Conservation (phyloP, 768 basidiomycete species). For the Tricholoma sp. region DNA sequence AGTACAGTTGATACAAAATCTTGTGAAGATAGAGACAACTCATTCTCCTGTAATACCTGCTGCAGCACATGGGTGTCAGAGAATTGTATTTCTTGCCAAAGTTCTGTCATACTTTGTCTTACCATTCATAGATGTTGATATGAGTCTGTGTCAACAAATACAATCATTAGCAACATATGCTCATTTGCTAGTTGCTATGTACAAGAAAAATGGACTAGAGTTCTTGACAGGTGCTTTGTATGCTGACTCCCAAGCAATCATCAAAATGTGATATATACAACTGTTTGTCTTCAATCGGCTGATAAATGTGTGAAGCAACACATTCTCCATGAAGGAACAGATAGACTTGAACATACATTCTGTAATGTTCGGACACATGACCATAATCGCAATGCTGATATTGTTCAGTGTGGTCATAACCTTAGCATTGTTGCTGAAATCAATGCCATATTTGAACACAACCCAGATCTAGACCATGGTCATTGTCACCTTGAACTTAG, state of each 20-base stretch:
- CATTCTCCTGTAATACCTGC: neutral
- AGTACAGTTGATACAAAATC: conserved; percentile 11
- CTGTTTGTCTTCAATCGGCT: conserved; percentile 14
- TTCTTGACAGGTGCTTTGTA: conserved; percentile 19
- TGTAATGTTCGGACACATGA: conserved; percentile 15
- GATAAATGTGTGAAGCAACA: conserved; percentile 5
- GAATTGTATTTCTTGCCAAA: too few species aligned
- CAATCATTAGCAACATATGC: neutral
- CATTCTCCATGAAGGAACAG: conserved; percentile 20
- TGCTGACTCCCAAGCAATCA: conserved; percentile 19
- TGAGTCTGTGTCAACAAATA: neutral
- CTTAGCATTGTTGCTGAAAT: conserved; percentile 14
- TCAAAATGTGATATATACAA: conserved; percentile 21
- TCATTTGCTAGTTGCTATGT: conserved; percentile 7
- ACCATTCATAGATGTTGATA: neutral
- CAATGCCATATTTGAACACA: conserved; percentile 4
- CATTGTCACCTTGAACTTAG: neutral
- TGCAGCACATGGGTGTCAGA: too few species aligned
- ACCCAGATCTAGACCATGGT: conserved; percentile 1
- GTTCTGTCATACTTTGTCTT: neutral
- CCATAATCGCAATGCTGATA: conserved; percentile 20
- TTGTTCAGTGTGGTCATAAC: conserved; percentile 17
- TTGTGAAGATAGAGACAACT: neutral
- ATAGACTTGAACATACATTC: conserved; percentile 23
- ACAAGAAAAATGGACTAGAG: conserved; percentile 8